Base-by-base conservation (phyloP, 495 filamentous ascomycete genomes). In the Letharia columbiana region DNA sequence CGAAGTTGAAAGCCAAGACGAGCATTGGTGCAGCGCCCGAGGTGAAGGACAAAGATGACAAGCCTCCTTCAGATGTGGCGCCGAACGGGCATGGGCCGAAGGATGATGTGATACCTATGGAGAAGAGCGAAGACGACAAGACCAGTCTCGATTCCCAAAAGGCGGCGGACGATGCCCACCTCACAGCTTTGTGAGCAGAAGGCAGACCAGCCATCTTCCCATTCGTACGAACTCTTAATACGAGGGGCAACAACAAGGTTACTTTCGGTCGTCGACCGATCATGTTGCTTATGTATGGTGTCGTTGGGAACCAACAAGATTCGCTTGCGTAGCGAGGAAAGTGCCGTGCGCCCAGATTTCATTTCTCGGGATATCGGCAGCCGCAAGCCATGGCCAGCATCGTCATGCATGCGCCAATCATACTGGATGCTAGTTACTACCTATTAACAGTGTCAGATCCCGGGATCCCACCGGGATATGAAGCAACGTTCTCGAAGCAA, bases 1-100 rank as follows among this genome's bases (percentile, higher is more conserved):
- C 75, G 41, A 78, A 79, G 49, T 40, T 37, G n/a, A 28, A 47
- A 37, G 40, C 10, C 45, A 52, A 56, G 52, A 65, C 2, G 41
- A 40, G 39, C 60, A 50, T 54, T 61, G 42, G 40, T 13, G 33
- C 50, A 54, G 50, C 23, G 45, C 28, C 15, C 28, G 37, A 68
- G 50, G 15, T 35, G n/a, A 45, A 37, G 23, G 60, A 23, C 39
- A 54, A 20, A 18, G 45, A 28, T 59, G 31, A 68, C 37, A 62
- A 15, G 9, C 56, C 41, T 45, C 39, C 33, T 37, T 39, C 56
- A 45, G 23, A 64, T 64, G 63, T 45, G 31, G 60, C 23, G 28
- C 28, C 10, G 41, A 9, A 13, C 28, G 31, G 18, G 31, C 15
- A 11, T 40, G 47, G 45, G 45, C 54, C 28, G 45, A 59, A 60